Base-by-base conservation (phyloP, 768 basidiomycete genomes). In the Tephrocybe sp. region DNA sequence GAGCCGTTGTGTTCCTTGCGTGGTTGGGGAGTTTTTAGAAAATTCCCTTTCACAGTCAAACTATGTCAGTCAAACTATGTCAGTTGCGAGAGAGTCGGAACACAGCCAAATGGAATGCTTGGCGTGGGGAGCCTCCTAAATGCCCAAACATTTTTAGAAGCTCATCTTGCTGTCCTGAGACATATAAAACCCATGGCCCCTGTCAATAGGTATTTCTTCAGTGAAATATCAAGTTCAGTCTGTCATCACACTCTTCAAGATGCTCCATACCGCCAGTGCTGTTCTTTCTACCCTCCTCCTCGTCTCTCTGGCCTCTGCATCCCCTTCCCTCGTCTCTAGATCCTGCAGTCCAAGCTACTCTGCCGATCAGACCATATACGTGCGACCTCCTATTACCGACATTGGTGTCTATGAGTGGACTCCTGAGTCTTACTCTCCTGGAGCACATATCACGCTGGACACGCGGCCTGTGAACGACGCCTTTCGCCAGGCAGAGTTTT, bases 281-380 rank as follows among this genome's bases (percentile, higher is more conserved):
- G 24, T 33, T 42, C 28, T 56, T 45, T 48, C 39, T 17, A 38
- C 45, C 26, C 17, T 45, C 34, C 24, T 50, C 43, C 26, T 74
- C 25, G 33, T 48, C 23, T 40, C 48, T 43, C 20, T 40, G 8
- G 14, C 24, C 25, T 45, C 44, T 11, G 72, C 76, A 26, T 65
- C 68, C 33, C 45, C 68, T 63, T 15, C 20, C 3, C 48, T 49
- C 20, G 49, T 40, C 17, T 17, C 44, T 14, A 50, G 51, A 37
- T 24, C 54, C 57, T 21, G 59, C 33, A 55, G 48, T 24, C 50
- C 51, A 15, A 49, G 28, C 26, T 50, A 53, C 23, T 32, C 51
- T 18, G 43, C 36, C n/a, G 44, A 46, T 28, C 49, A 58, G 23
- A 51, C 58, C 17, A 56, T 57, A 17, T 57, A 51, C 53, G 50